These are phyloP conservation scores for Aphanomyces invadans DNA, from an alignment of 352 stramenopile genomes.

Conservation along the genomic window DNA sequence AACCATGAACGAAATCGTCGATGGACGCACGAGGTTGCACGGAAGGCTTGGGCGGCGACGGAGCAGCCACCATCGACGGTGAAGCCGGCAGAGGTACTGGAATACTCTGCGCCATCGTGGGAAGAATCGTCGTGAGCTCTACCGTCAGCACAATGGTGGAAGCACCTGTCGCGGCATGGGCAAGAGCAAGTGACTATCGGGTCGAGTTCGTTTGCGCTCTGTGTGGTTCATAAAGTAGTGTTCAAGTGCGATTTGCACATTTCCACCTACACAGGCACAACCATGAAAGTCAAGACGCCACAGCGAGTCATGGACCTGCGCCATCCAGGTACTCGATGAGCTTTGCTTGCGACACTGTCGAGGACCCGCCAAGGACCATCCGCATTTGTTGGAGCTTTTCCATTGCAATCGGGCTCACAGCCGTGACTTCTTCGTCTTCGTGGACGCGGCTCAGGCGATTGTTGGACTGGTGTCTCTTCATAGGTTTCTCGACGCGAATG, in stretches of 20 bases:
- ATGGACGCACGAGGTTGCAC: neutral
- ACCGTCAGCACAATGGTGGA: too few relatives aligned
- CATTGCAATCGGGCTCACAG: constrained; percentile 31
- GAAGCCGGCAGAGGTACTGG: neutral
- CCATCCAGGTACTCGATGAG: constrained; percentile 72
- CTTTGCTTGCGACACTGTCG: constrained; percentile 64
- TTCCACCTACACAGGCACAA: constrained; percentile 29
- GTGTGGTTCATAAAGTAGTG: constrained; percentile 86
- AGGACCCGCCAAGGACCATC: constrained; percentile 52
- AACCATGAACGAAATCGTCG: neutral
- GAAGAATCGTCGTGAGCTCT: too few relatives aligned
- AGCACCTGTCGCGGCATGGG: constrained; percentile 16
- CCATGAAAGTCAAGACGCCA: too few relatives aligned
- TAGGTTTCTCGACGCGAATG: constrained; percentile 11
- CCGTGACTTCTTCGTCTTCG: constrained; percentile 32
- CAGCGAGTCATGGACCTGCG: too few relatives aligned
- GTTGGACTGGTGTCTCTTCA: neutral
- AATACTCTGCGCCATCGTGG: neutral
- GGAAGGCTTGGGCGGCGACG: neutral
- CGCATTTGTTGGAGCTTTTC: constrained; percentile 80
- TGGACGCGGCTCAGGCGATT: constrained; percentile 5
- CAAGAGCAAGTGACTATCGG: constrained; percentile 17
- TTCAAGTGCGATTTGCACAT: constrained; percentile 78
- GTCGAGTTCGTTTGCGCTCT: constrained; percentile 30
- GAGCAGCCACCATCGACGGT: neutral